phyloP scores from a whole-genome alignment of 768 basidiomycete genomes.

The Cyclocybe aegerita region DNA sequence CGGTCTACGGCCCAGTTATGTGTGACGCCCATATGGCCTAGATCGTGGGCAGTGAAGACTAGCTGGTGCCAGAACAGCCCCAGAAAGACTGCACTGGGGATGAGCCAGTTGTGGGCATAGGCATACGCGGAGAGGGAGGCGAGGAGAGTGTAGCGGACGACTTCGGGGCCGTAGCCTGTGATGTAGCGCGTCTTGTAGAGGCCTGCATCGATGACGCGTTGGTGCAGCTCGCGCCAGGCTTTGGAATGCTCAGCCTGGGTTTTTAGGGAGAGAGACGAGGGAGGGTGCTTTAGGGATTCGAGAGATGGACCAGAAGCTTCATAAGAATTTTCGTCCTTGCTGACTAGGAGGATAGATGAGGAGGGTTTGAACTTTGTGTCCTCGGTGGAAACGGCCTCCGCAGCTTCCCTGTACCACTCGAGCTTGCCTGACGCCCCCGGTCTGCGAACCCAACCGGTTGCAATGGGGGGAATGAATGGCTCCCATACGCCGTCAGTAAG shows the following conservation, averaged over 20 bases:
- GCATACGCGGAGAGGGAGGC: slow-evolving; percentile 56
- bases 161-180: slow-evolving; percentile 86
- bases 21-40: slow-evolving; percentile 93
- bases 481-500: slow-evolving; percentile 61
- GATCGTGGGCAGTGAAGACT: slow-evolving; percentile 89
- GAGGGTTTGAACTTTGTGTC: slow-evolving; percentile 29
- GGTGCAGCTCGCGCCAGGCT: slow-evolving; percentile 81
- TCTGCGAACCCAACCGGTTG: slow-evolving; percentile 77
- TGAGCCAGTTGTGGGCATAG: slow-evolving; percentile 64
- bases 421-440: slow-evolving; percentile 29
- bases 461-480: slow-evolving; percentile 84
- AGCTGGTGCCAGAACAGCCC: slow-evolving; percentile 96
- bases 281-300: slow-evolving; percentile 50
- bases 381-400: slow-evolving; percentile 33
- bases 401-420: slow-evolving; percentile 70
- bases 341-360: slow-evolving; percentile 65
- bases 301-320: slow-evolving; percentile 34
- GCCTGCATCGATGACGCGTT: slow-evolving; percentile 71
- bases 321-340: slow-evolving; percentile 30
- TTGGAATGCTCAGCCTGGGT: slow-evolving; percentile 65
- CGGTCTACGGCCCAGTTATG: slow-evolving; percentile 84
- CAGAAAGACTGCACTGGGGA: slow-evolving; percentile 75
- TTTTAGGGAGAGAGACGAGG: slow-evolving; percentile 53
- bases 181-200: slow-evolving; percentile 84
- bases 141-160: slow-evolving; percentile 75